phyloP scores from a whole-genome alignment of 352 stramenopile species.

The Pythium brassicae region DNA sequence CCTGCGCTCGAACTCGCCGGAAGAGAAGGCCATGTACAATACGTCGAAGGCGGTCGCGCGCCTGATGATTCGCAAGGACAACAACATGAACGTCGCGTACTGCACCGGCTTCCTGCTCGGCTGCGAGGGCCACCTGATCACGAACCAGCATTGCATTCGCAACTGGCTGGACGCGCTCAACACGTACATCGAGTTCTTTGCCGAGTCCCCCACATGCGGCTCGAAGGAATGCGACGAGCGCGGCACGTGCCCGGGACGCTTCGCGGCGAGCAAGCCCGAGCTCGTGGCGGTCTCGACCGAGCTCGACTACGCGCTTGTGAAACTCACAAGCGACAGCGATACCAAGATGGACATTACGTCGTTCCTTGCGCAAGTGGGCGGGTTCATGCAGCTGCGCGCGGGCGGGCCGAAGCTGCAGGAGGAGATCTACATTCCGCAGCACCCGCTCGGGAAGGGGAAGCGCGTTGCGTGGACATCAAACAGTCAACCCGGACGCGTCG shows the following conservation, averaged over 20 bases:
- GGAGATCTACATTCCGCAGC: conserved; percentile 38
- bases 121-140: conserved; percentile 74
- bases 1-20: conserved; percentile 20
- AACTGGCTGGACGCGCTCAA: conserved; percentile 59
- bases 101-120: conserved; percentile 73
- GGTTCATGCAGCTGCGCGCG: conserved; percentile 32
- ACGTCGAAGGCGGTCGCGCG: conserved; percentile 49
- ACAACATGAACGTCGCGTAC: conserved; percentile 50
- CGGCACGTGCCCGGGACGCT: conserved; percentile 38
- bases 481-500: conserved; percentile 20
- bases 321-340: conserved; percentile 25
- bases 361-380: conserved; percentile 24
- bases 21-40: conserved; percentile 29
- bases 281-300: conserved; percentile 32
- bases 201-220: conserved; percentile 42
- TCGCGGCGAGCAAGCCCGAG: conserved; percentile 30
- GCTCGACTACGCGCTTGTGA: conserved; percentile 42
- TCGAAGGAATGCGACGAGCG: conserved; percentile 22
- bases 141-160: conserved; percentile 76
- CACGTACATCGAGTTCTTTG: conserved; percentile 65
- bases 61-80: conserved; percentile 63
- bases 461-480: conserved; percentile 26
- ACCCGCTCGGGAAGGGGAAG: conserved; percentile 34
- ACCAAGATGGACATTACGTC: conserved; percentile 29
- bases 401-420: conserved; percentile 29